Base-by-base conservation (phyloP, 345 rosid genomes). In the Rhizophora apiculata region DNA sequence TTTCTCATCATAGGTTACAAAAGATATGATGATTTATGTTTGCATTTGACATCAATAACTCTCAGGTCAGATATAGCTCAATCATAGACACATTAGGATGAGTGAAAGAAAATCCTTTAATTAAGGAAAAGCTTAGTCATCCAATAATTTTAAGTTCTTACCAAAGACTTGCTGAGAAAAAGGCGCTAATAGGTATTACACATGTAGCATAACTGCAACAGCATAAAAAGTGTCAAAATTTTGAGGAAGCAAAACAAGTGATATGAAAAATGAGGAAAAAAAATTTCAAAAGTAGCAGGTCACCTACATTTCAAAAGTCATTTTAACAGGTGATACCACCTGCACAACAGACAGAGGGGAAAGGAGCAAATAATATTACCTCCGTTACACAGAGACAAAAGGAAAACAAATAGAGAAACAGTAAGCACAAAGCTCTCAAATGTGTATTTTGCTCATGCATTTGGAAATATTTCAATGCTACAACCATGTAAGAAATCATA, bases 151-250 rank as follows among this genome's bases (percentile, higher is more conserved):
- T 51, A 70, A 60, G 73, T 48, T 73, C 89, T 86, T 85, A 95
- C 99, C 99, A 95, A 69, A 92, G 98, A 75, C 98, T 95, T 68
- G 98, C 88, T 51, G 99, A 98, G 81, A 90, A 92, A 86, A 92
- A 95, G 69, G 96, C 96, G 76, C 98, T 92, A 62, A 95, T 92
- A 59, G 97, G 97, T 61, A 95, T 71, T 49, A 92, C 98, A 84
- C 97, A 90, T 34, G 96, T 95, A 60, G 89, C 90, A 62, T 92
- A 95, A 83, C 98, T 95, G 90, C 63, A 57, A 46, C 36, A 53
- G 26, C 62, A 71, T 68, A 58, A 67, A 43, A 71, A 61, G 6
- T 24, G 26, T 24, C 19, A 46, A 32, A 20, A 48, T 68, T 56
- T 24, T 56, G 29, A 24, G 49, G 59, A 59, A 49, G 57, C 62